Conservation (phyloP, 768 basidiomycete species). For the Agaricus blazei region DNA sequence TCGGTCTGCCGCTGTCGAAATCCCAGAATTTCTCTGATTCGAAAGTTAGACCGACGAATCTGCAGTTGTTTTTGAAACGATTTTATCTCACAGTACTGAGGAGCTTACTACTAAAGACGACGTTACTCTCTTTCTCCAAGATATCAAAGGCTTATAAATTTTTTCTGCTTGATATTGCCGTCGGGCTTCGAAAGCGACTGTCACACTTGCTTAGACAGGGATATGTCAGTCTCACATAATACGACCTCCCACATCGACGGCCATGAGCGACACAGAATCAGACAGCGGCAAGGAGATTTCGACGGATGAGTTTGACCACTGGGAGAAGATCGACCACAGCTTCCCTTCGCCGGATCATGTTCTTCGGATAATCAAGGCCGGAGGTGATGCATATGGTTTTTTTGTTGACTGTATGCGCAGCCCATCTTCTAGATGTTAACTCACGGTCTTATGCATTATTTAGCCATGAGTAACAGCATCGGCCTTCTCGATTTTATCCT, state of each 20-base stretch:
- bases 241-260: constrained; percentile 5
- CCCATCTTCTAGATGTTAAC: background rate
- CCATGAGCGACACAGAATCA: constrained; percentile 48
- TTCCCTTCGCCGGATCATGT: background rate
- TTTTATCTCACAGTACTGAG: constrained; percentile 56
- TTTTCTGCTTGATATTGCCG: background rate
- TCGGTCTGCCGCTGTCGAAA: constrained; percentile 25
- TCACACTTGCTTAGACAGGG: too few relatives aligned
- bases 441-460: background rate
- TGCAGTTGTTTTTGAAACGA: constrained; percentile 47
- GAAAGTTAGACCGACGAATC: constrained; percentile 53
- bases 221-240: too few relatives aligned
- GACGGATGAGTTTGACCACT: background rate
- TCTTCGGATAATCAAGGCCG: background rate
- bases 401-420: constrained; percentile 2
- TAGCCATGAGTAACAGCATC: background rate
- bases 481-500: background rate
- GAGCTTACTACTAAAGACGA: constrained; percentile 50
- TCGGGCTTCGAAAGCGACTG: too few relatives aligned
- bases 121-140: constrained; percentile 51
- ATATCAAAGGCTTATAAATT: constrained; percentile 47
- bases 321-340: background rate
- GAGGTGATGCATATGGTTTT: background rate
- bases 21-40: constrained; percentile 1
- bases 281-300: background rate